Evolutionary conservation across 1,139 yeast species (phyloP).

Genomic region (Yamadazyma oceani): DNA sequence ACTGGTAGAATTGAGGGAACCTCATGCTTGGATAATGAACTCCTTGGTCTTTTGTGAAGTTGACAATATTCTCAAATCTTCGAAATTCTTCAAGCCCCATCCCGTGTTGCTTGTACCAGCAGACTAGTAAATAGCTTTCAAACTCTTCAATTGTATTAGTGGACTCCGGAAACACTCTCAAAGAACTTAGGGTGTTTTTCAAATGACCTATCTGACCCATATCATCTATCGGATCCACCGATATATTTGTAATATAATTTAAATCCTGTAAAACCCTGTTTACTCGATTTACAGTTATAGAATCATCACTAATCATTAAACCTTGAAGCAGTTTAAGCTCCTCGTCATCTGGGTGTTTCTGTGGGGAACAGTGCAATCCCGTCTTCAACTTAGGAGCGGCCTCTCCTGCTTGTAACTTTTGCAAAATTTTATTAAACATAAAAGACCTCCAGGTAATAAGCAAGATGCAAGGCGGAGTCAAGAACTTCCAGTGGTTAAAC

Average conservation of each 20-base stretch:
- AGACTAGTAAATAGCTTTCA: not conserved
- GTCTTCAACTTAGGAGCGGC: not conserved
- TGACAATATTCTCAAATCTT: slow-evolving; percentile 24
- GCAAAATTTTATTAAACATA: not conserved
- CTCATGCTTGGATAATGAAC: slow-evolving; percentile 26
- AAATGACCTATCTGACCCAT: not conserved
- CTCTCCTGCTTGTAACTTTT: not conserved
- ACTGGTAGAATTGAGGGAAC: slow-evolving; percentile 27
- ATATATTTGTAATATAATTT: not conserved
- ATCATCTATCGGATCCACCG: not conserved
- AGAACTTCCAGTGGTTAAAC: not conserved
- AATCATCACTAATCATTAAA: not conserved
- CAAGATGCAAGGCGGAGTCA: not conserved
- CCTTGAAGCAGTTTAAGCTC: not conserved
- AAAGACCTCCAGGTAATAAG: not conserved
- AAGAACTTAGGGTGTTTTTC: not conserved
- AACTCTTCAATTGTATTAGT: not conserved
- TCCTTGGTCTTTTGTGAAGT: slow-evolving; percentile 17
- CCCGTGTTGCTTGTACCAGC: slow-evolving; percentile 1
- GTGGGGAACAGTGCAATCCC: not conserved
- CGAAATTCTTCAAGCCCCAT: slow-evolving; percentile 12
- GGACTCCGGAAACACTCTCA: too few relatives aligned
- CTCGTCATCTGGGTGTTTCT: not conserved
- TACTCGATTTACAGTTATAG: not conserved
- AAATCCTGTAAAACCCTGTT: not conserved